Base-by-base conservation (phyloP, 352 stramenopile species). In the Pythium aristosporum region DNA sequence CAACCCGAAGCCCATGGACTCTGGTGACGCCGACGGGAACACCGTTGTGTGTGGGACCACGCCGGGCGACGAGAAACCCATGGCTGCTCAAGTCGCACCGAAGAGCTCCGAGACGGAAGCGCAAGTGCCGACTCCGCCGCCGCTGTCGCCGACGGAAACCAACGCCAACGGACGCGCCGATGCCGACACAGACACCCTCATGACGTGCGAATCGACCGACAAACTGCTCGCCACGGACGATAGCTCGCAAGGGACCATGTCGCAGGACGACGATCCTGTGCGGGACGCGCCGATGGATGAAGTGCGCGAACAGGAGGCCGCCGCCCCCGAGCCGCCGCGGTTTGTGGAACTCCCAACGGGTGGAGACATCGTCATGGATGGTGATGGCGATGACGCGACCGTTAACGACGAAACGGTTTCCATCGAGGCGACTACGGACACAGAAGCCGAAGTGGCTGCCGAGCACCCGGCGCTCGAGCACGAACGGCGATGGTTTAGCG, bases 201-300 rank as follows among this genome's bases (percentile, higher is more conserved):
- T 25, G 34, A 60, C 50, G 1, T 68, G 52, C 28, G 61, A 63
- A n/a, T 21, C 49, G 39, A 52, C 44, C 23, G 53, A 68, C 53
- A n/a, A 51, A 23, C 49, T 68, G 48, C 49, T 68, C 21, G 61
- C 51, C 11, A 54, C 41, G 9, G 53, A 68, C 46, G 61, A 68
- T 25, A 68, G 61, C 21, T 62, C 61, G 25, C 61, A 62, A 37
- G 61, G 61, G 0, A 32, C 25, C 10, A 25, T 57, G 41, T 36
- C 49, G 5, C 28, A 41, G 1, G 60, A 41, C 0, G 50, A 21
- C 3, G 52, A 37, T 8, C 18, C 52, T 13, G 21, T 5, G 15
- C 36, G 61, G 51, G 59, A 65, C 42, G 51, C 61, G n/a, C 18
- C 12, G 36, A 43, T 42, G 34, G 39, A 32, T 15, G 57, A 49